Percentiles rank a stretch among this genome's conserved stretches.
Evolutionary conservation across 441 rosid species (phyloP).

Genomic region (Populus hybrid): DNA sequence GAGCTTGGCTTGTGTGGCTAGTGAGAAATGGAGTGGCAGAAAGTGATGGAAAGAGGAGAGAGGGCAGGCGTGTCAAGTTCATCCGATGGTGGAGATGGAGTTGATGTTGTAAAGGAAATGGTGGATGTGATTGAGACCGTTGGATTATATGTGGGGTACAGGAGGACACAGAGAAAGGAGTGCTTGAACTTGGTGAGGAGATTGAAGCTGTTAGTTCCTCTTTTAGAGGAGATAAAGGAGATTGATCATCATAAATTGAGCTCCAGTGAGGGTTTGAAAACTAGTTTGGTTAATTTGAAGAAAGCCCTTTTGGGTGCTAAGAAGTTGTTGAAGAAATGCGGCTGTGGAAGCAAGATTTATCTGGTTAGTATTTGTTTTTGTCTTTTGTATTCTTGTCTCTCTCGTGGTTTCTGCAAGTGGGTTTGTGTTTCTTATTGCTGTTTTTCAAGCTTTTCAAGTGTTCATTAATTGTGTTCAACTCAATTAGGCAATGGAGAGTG

Average conservation of each 20-base stretch:
- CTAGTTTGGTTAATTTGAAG: slow-evolving; percentile 33
- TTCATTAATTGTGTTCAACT: neutral
- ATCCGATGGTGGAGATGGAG: slow-evolving; percentile 16
- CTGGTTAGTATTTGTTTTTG: slow-evolving; percentile 37
- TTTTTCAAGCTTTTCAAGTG: neutral
- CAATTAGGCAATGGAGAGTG: slow-evolving; percentile 63
- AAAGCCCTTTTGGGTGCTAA: slow-evolving; percentile 40
- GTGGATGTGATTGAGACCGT: slow-evolving; percentile 36
- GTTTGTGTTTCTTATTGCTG: neutral
- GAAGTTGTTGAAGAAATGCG: slow-evolving; percentile 58
- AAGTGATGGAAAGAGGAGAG: slow-evolving; percentile 5
- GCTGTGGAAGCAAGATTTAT: slow-evolving; percentile 71
- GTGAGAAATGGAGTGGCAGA: slow-evolving; percentile 28
- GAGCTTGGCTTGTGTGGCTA: neutral
- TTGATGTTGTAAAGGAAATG: slow-evolving; percentile 25
- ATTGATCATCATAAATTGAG: slow-evolving; percentile 6
- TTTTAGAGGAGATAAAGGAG: slow-evolving; percentile 50
- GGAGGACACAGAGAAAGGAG: slow-evolving; percentile 52
- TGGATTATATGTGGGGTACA: slow-evolving; percentile 37
- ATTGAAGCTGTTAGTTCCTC: slow-evolving; percentile 54
- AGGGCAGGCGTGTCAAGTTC: slow-evolving; percentile 18
- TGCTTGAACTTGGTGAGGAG: slow-evolving; percentile 52
- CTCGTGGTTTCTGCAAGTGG: neutral
- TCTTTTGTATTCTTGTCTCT: neutral
- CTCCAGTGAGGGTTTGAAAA: slow-evolving; percentile 16